Percentiles rank a stretch among this genome's conserved stretches.
Evolutionary conservation across 2,329 filamentous ascomycete genomes (phyloP).

Genomic region (Microcera coccophila): DNA sequence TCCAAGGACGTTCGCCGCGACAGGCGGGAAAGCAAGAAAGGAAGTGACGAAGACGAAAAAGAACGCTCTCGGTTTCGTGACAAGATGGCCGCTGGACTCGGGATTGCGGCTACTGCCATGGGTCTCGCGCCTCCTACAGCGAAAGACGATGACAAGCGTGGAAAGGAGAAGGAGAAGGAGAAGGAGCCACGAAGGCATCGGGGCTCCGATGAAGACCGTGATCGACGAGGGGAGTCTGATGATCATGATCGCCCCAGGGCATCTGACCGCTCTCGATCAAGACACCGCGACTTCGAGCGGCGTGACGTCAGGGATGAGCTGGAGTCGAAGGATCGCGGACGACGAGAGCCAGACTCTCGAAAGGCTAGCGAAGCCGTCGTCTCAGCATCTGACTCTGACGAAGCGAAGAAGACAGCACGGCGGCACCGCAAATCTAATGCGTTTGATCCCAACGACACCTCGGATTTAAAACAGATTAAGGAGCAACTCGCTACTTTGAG

Average conservation of each 20-base stretch:
- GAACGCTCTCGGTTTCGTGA: slow-evolving; percentile 44
- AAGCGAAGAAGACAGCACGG: slow-evolving; percentile 37
- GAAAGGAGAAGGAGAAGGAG: slow-evolving; percentile 26
- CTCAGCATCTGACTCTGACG: slow-evolving; percentile 40
- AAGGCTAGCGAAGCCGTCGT: slow-evolving; percentile 34
- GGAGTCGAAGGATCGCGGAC: slow-evolving; percentile 29
- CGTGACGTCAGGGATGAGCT: slow-evolving; percentile 4
- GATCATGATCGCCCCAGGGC: slow-evolving; percentile 14
- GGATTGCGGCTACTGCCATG: slow-evolving; percentile 47
- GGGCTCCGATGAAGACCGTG: slow-evolving; percentile 31
- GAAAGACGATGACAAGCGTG: slow-evolving; percentile 40
- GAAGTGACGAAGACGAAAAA: slow-evolving; percentile 36
- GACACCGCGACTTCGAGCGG: slow-evolving; percentile 18
- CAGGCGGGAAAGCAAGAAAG: slow-evolving; percentile 28
- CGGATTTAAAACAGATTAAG: slow-evolving; percentile 47
- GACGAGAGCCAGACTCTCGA: slow-evolving; percentile 38
- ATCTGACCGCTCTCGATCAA: slow-evolving; percentile 15
- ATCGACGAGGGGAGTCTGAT: slow-evolving; percentile 19
- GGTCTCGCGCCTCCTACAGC: slow-evolving; percentile 34
- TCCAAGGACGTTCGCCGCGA: slow-evolving; percentile 28
- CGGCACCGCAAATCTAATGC: slow-evolving; percentile 36
- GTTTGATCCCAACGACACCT: slow-evolving; percentile 53
- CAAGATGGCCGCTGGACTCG: slow-evolving; percentile 46
- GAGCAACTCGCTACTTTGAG: slow-evolving; percentile 46
- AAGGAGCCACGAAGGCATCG: slow-evolving; percentile 27